A percentile compares a stretch with the other conserved stretches of the same genome.
Evolutionary conservation across 176 grass and related monocot species (phyloP).

Genomic region (Triticum urartu): DNA sequence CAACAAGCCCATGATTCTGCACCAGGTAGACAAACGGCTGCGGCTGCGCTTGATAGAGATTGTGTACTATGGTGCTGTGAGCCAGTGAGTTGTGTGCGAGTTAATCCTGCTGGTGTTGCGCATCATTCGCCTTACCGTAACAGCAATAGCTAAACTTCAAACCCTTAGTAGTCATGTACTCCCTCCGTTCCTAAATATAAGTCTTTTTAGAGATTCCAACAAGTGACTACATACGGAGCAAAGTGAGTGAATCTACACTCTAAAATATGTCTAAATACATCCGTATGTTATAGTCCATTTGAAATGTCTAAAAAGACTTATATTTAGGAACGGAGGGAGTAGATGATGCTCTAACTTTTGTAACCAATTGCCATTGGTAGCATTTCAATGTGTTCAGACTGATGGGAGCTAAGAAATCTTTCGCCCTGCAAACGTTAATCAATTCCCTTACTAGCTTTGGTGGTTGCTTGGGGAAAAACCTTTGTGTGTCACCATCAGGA

Average conservation of each 20-base stretch:
- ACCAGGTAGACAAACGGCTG: slow-evolving; percentile 57
- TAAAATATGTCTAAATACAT: too few species aligned
- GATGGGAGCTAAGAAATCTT: neutral
- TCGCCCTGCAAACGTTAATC: neutral
- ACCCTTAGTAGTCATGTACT: neutral
- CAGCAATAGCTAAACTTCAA: neutral
- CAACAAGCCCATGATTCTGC: slow-evolving; percentile 95
- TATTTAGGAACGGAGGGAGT: too few species aligned
- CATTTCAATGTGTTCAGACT: neutral
- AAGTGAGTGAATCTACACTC: too few species aligned
- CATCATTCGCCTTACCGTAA: too few species aligned
- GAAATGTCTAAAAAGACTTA: too few species aligned
- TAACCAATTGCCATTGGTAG: neutral
- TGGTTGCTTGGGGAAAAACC: neutral
- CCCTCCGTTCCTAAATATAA: too few species aligned
- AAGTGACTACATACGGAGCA: too few species aligned
- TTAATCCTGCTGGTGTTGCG: too few species aligned
- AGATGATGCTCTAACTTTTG: neutral
- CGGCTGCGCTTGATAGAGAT: neutral
- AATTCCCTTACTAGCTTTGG: neutral
- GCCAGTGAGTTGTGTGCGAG: neutral
- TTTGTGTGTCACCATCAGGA: neutral
- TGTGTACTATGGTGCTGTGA: neutral
- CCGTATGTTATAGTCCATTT: too few species aligned
- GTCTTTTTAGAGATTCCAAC: too few species aligned